phyloP scores from a whole-genome alignment of 2,329 filamentous ascomycete genomes.

The Curvularia hawaiiensis region DNA sequence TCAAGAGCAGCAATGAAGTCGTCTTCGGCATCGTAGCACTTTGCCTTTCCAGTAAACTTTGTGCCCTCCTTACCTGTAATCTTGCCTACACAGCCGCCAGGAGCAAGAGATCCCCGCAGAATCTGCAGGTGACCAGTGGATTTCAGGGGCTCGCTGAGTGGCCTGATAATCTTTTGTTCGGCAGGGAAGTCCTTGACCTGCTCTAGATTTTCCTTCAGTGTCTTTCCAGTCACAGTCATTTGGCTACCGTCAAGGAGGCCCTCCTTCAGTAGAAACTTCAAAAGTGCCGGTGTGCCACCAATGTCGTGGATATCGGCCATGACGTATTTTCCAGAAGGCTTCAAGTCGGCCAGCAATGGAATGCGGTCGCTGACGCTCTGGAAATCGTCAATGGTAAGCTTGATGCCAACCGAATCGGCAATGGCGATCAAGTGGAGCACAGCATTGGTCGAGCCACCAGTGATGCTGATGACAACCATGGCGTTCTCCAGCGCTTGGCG shows the following conservation, averaged over 20 bases:
- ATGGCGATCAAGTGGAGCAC: constrained; percentile 59
- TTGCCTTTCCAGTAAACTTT: constrained; percentile 70
- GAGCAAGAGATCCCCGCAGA: constrained; percentile 70
- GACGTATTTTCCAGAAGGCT: constrained; percentile 59
- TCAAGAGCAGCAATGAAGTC: constrained; percentile 71
- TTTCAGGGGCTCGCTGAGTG: constrained; percentile 72
- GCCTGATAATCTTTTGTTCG: constrained; percentile 73
- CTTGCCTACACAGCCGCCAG: constrained; percentile 73
- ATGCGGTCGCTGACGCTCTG: constrained; percentile 57
- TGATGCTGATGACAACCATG: constrained; percentile 58
- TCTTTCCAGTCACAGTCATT: constrained; percentile 58
- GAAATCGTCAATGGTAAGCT: constrained; percentile 59
- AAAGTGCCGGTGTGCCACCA: constrained; percentile 56
- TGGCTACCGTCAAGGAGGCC: constrained; percentile 55
- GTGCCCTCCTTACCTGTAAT: constrained; percentile 78
- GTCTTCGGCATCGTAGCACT: constrained; percentile 73
- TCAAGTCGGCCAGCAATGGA: constrained; percentile 57
- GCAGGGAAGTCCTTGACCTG: constrained; percentile 67
- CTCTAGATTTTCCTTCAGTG: constrained; percentile 56
- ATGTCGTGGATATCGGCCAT: constrained; percentile 65
- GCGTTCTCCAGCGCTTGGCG: constrained; percentile 57
- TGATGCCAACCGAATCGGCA: constrained; percentile 56
- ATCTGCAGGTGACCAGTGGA: constrained; percentile 75
- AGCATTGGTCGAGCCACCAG: constrained; percentile 57
- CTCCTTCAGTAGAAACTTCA: constrained; percentile 57